Base-by-base conservation (phyloP, 768 basidiomycete genomes). In the Kwoniella pini region DNA sequence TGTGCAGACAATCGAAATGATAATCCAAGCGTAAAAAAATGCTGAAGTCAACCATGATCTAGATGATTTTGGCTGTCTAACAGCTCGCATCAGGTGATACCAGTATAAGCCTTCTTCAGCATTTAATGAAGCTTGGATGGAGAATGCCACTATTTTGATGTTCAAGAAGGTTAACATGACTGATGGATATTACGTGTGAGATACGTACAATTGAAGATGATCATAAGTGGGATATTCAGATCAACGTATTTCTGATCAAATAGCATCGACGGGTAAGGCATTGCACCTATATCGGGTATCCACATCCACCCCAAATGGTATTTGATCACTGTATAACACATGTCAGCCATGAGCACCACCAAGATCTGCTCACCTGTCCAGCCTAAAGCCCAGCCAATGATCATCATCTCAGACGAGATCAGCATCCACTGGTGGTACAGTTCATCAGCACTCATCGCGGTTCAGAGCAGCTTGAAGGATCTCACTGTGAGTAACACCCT, bases 101-200 rank as follows among this genome's bases (percentile, higher is more conserved):
- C 71, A 72, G 54, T 72, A 72, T 13, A 72, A 51, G 0, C 60
- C 63, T 48, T 72, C 71, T 63, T 72, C 65, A 27, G 65, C 63
- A 31, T 62, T 69, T 24, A 72, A 60, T 0, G 65, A 65, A 33
- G 57, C 63, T 49, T 70, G 65, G 12, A 67, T 54, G 33, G 28
- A 57, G 62, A 62, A 70, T 26, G 64, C 55, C 26, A 63, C 64
- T 36, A 15, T 15, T 7, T 7, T 36, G 33, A 36, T 36, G 33
- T 36, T 15, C 7, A 7, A 61, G 44, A 12, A 26, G 11, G 45
- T 52, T 7, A 52, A 33, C 21, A 11, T 33, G 12, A 22, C 39
- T 30, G 12, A 54, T 21, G 24, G 38, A 42, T 27, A n/a, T 15
- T 17, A 22, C 17, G 17, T 12, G 6, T 45, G 17, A 6, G 12